Percentiles rank a stretch among this genome's conserved stretches.
Conservation (phyloP, 345 rosid genomes). For the Citropsis articulata region DNA sequence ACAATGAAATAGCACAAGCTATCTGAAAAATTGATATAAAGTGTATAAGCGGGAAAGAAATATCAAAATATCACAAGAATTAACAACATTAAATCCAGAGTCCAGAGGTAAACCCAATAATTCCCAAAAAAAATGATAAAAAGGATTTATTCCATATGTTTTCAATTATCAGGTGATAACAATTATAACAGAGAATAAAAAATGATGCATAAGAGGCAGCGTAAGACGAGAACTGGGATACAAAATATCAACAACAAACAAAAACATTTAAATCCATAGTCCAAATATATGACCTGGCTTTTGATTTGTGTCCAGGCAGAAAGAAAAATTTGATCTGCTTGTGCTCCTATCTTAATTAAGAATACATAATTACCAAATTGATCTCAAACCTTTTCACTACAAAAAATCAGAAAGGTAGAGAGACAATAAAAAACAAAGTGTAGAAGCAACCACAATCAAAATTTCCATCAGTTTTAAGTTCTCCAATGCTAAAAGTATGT, state of each 20-base stretch:
- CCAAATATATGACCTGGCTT: too few species aligned
- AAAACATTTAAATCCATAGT: too few species aligned
- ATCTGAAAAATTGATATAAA: background rate
- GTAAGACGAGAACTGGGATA: background rate
- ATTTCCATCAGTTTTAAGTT: background rate
- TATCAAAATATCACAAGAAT: background rate
- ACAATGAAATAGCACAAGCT: background rate
- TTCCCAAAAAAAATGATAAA: background rate
- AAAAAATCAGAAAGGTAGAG: background rate
- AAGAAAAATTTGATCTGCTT: too few species aligned
- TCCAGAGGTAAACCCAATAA: background rate
- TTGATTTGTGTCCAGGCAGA: too few species aligned
- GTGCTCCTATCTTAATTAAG: too few species aligned
- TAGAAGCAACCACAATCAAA: background rate
- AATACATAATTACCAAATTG: too few species aligned
- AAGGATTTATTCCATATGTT: background rate
- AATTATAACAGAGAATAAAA: background rate
- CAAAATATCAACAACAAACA: too few species aligned
- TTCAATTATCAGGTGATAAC: background rate
- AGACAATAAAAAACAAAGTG: background rate
- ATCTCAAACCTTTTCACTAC: too few species aligned
- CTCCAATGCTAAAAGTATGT: background rate
- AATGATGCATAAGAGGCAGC: background rate
- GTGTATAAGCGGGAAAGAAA: background rate
- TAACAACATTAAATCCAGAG: background rate